Base-by-base conservation (phyloP, 352 stramenopile species). In the Phytophthora agathidicida region DNA sequence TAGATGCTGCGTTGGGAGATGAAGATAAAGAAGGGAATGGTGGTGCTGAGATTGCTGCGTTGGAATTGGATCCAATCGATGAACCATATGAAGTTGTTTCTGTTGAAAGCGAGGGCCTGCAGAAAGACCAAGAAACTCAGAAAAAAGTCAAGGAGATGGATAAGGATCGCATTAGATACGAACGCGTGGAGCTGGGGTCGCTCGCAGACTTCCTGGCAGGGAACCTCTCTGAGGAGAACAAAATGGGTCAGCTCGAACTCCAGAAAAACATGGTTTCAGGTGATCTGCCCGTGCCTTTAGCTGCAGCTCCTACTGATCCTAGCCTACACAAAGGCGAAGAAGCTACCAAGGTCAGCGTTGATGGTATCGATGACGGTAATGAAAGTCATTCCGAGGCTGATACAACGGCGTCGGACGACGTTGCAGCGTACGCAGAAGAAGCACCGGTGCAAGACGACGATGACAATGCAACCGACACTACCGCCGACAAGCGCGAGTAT, bases 141-240 rank as follows among this genome's bases (percentile, higher is more conserved):
- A 20, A 58, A 11, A 24, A 17, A 7, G 36, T 23, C 16, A 39
- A 52, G 20, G 37, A 48, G 22, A 11, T 17, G 17, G 13, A 3
- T 7, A 24, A 23, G 38, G 57, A 60, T 43, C 62, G 62, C 7
- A 38, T 56, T 54, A 41, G 57, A 33, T 60, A 61, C 28, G 57
- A 66, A 3, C 67, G 67, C 7, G 62, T 73, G 16, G 62, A 76
- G 41, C 31, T 76, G 20, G 67, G 67, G 26, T 76, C 67, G 7
- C 32, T 76, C 5, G 67, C 57, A 38, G 62, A 73, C 28, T 59
- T 61, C 26, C 39, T 76, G 16, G 49, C 57, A 13, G 52, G 67
- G 48, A 64, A 44, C 11, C 11, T 35, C 1, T 11, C 33, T 28
- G 7, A 43, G 6, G 51, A 57, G 6, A 19, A 46, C 7, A 17